Evolutionary conservation across 805 yeast species (phyloP).

Genomic region (Wickerhamomyces kurtzmanii): DNA sequence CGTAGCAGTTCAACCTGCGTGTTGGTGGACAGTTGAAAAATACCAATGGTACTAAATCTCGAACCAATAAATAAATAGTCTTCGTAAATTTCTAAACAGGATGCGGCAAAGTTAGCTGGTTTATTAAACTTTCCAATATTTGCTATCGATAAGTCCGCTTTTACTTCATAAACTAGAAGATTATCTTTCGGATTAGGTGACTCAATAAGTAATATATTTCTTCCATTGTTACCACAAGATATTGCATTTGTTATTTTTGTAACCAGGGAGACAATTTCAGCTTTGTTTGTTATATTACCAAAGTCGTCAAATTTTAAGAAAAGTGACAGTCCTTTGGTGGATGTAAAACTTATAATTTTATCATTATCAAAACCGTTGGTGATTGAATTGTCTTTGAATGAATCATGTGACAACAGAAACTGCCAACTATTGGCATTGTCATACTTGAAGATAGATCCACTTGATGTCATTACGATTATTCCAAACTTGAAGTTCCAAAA

Average conservation of each 20-base stretch:
- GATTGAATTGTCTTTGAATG: constrained; percentile 28
- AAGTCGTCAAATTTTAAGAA: constrained; percentile 28
- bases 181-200: constrained; percentile 60
- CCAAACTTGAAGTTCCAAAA: constrained; percentile 38
- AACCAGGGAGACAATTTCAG: constrained; percentile 16
- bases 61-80: constrained; percentile 55
- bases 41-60: constrained; percentile 54
- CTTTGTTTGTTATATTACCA: constrained; percentile 20
- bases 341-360: constrained; percentile 23
- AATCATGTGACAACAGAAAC: constrained; percentile 11
- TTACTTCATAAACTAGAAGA: constrained; percentile 31
- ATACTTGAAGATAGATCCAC: constrained; percentile 37
- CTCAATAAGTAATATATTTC: constrained; percentile 37
- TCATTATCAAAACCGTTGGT: constrained; percentile 29
- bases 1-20: constrained; percentile 21
- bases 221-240: constrained; percentile 16
- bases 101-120: constrained; percentile 43
- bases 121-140: constrained; percentile 20
- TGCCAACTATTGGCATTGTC: constrained; percentile 17
- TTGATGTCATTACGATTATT: constrained; percentile 45
- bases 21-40: constrained; percentile 31
- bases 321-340: constrained; percentile 31
- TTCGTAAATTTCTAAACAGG: constrained; percentile 39
- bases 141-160: constrained; percentile 17
- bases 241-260: constrained; percentile 44